Evolutionary conservation across 139 green algal species (phyloP).

Genomic region (Bryopsis sp.): DNA sequence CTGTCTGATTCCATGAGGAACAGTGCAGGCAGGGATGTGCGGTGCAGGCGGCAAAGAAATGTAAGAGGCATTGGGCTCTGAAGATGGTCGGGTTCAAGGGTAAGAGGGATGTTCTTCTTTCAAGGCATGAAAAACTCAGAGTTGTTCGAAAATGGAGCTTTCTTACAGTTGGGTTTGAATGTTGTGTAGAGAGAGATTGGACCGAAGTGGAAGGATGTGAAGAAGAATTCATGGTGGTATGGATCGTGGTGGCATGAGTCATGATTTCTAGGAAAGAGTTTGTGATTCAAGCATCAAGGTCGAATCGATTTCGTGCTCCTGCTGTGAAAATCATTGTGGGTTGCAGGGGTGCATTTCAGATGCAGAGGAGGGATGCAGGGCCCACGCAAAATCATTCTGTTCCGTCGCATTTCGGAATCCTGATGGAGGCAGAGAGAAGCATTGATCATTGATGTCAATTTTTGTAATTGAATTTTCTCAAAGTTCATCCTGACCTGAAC

Average conservation of each 20-base stretch:
- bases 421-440: no score
- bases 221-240: neutral
- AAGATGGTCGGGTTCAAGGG: constrained; percentile 1
- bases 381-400: neutral
- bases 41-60: neutral
- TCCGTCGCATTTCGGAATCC: neutral
- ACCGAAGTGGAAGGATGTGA: neutral
- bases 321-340: neutral
- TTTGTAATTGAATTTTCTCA: no score
- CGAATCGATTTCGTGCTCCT: neutral
- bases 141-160: no score
- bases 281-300: neutral
- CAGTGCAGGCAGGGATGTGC: constrained; percentile 8
- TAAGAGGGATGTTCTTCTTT: no score
- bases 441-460: no score
- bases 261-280: neutral
- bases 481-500: no score
- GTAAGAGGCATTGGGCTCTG: neutral
- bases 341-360: constrained; percentile 2
- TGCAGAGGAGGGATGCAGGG: neutral
- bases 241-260: neutral
- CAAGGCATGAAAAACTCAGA: no score
- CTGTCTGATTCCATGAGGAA: neutral
- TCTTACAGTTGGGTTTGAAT: neutral
- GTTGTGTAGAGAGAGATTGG: neutral